Evolutionary conservation across 179 eudicot species (phyloP), one percentile per base, ranked within the genome.

Genomic region (Kewa caespitosa): DNA sequence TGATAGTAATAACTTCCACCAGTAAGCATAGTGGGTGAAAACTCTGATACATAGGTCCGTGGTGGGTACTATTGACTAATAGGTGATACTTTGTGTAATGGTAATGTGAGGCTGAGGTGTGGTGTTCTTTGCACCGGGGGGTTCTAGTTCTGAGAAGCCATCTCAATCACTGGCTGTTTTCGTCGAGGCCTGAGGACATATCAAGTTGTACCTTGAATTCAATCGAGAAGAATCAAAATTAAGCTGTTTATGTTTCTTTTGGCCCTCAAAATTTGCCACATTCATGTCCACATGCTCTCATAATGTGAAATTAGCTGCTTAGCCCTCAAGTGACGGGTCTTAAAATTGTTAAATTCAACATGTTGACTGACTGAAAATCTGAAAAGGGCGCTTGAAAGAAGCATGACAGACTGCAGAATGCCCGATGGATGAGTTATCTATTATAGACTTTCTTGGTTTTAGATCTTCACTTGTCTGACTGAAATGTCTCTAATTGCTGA

Each of bases 131-230:
- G 12, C 31, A 46, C n/a, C n/a, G n/a, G 36, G 63, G 70, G 38
- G 23, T 27, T 34, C 55, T 33, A 34, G 55, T 32, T 74, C 61
- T n/a, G n/a, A 64, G 70, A 75, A 66, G 48, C 78, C 42, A 46
- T 75, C 52, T 48, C 62, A 43, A 63, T 75, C 48, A 62, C 11
- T 62, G n/a, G 62, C 52, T 28, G 20, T 11, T 59, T 48, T 32
- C 33, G n/a, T 37, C 5, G n/a, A n/a, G n/a, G n/a, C n/a, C n/a
- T n/a, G n/a, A n/a, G n/a, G n/a, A n/a, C n/a, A n/a, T n/a, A n/a
- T n/a, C n/a, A n/a, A n/a, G n/a, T n/a, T n/a, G n/a, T n/a, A 39
- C 20, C 59, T 73, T 30, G 9, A 61, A 11, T 38, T 4, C 55
- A 30, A 33, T 48, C 37, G 37, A 34, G 37, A 37, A 70, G 66